phyloP scores from a whole-genome alignment of 306 rosid genomes.

The Fragaria vesca region DNA sequence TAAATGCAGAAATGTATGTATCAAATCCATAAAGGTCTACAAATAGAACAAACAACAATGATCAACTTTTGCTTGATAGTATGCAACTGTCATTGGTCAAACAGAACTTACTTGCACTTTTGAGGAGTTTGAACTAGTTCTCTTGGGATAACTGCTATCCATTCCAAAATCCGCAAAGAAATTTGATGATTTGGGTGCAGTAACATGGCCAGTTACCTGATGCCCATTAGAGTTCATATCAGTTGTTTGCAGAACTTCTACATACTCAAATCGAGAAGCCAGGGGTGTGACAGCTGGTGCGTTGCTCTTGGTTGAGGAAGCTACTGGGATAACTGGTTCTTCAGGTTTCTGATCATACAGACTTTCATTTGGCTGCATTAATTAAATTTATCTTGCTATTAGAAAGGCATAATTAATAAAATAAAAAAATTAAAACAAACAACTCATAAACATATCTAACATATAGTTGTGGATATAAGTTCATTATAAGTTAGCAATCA shows the following conservation, averaged over 20 bases:
- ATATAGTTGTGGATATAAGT: conserved; percentile 9
- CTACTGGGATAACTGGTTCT: conserved; percentile 60
- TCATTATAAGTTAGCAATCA: conserved; percentile 16
- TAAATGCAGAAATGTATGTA: neutral
- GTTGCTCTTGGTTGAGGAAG: conserved; percentile 43
- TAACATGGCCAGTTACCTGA: conserved; percentile 51
- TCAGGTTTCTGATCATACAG: conserved; percentile 96
- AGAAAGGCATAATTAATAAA: conserved; percentile 14
- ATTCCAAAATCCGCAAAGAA: conserved; percentile 93
- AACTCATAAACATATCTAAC: neutral
- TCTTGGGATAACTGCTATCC: conserved; percentile 66
- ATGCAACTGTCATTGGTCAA: neutral
- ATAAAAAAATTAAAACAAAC: neutral
- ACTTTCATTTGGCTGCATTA: conserved; percentile 74
- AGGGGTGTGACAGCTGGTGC: conserved; percentile 50
- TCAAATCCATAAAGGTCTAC: neutral
- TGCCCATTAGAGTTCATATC: conserved; percentile 63
- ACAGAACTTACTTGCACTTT: conserved; percentile 64
- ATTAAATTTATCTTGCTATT: conserved; percentile 25
- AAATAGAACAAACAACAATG: neutral
- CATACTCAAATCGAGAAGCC: conserved; percentile 86
- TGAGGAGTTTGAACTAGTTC: conserved; percentile 52
- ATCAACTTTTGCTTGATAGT: neutral
- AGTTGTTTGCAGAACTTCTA: conserved; percentile 69
- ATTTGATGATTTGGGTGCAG: conserved; percentile 83